These are phyloP conservation scores for Amphichorda felina DNA, from an alignment of 2,329 filamentous ascomycete genomes.

Conservation along the genomic window DNA sequence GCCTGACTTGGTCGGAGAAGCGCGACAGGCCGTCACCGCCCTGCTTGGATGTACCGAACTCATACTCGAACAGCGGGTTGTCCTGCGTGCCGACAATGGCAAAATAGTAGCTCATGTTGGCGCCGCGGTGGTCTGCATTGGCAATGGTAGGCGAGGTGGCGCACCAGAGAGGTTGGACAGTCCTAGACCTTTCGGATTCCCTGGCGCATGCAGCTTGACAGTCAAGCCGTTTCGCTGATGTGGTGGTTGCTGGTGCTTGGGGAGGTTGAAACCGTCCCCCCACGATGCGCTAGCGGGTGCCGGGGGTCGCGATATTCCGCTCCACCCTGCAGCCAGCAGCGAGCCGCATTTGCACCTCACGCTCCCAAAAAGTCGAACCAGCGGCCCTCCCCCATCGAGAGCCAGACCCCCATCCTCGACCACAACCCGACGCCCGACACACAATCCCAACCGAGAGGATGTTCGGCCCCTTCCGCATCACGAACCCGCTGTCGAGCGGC, in stretches of 20 bases:
- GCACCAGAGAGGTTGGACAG: neutral
- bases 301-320: constrained; percentile 16
- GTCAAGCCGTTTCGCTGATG: too few species aligned
- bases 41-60: constrained; percentile 93
- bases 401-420: constrained; percentile 7
- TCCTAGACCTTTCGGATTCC: too few species aligned
- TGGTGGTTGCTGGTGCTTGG: too few species aligned
- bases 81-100: constrained; percentile 92
- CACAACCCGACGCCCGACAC: constrained; percentile 4
- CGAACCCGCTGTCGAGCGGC: constrained; percentile 64
- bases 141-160: too few species aligned
- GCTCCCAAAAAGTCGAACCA: neutral
- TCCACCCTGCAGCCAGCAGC: constrained; percentile 7
- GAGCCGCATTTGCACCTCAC: neutral
- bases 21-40: constrained; percentile 86
- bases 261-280: neutral
- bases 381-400: neutral
- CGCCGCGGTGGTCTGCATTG: constrained; percentile 3
- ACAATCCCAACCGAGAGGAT: constrained; percentile 30
- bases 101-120: constrained; percentile 93
- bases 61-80: constrained; percentile 91
- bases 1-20: constrained; percentile 78
- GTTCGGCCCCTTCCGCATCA: constrained; percentile 76
- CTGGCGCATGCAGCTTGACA: too few species aligned
- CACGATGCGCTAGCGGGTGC: constrained; percentile 1